These are phyloP conservation scores for Lentinula novae-zelandiae DNA, from an alignment of 1,284 basidiomycete species.

Conservation along the genomic window DNA sequence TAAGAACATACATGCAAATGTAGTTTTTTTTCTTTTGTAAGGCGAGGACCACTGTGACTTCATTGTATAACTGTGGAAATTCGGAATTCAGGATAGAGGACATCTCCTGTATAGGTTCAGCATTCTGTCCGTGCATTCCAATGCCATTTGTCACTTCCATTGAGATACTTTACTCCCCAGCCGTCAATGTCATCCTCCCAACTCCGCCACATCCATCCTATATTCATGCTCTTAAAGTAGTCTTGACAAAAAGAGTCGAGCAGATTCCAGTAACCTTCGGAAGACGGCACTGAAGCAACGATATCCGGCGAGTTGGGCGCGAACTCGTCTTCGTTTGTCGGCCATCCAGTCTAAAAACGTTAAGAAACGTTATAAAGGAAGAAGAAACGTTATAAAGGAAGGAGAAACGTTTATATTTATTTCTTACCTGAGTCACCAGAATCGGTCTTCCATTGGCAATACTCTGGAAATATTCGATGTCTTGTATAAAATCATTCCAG, in stretches of 20 bases:
- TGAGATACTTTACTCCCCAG: not conserved
- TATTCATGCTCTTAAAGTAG: not conserved
- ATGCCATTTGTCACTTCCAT: not conserved
- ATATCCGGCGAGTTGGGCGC: not conserved
- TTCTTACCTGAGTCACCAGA: not conserved
- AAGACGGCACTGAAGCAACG: not conserved
- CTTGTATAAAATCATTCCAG: not conserved
- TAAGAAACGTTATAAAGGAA: too few relatives aligned
- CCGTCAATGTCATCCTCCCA: not conserved
- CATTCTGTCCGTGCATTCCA: not conserved
- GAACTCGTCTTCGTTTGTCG: constrained; percentile 1
- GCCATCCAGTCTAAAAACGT: not conserved
- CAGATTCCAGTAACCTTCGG: not conserved
- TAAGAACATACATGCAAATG: too few relatives aligned
- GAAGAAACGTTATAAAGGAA: too few relatives aligned
- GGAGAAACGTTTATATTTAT: too few relatives aligned
- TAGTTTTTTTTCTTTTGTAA: too few relatives aligned
- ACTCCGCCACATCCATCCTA: not conserved
- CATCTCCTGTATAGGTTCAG: not conserved
- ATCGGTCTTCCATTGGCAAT: not conserved
- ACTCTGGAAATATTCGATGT: not conserved
- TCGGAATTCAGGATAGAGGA: too few relatives aligned
- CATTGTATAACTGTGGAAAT: too few relatives aligned
- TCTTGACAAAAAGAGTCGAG: not conserved
- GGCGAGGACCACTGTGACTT: too few relatives aligned